phyloP scores from a whole-genome alignment of 352 stramenopile species.

The Globisporangium abappressorium region DNA sequence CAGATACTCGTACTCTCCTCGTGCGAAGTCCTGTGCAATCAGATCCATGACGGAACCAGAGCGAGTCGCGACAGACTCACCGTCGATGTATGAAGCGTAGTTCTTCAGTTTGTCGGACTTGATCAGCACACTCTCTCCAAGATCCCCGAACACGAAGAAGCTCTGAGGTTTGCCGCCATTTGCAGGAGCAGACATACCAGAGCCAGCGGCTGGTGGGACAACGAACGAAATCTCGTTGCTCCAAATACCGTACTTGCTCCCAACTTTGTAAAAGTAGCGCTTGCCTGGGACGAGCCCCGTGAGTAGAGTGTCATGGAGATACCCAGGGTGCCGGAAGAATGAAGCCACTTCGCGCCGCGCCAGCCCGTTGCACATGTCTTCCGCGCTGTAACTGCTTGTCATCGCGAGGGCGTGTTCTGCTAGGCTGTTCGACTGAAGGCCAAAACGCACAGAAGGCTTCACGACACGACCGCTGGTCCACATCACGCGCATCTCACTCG shows the following conservation, averaged over 20 bases:
- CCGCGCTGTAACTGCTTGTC: background rate
- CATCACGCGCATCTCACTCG: slow-evolving; percentile 46
- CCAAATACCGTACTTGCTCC: background rate
- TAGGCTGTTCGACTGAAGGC: background rate
- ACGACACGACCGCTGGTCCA: slow-evolving; percentile 44
- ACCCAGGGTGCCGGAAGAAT: background rate
- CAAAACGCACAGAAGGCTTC: slow-evolving; percentile 33
- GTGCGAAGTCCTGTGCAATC: background rate
- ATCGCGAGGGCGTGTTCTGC: background rate
- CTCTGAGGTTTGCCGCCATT: background rate
- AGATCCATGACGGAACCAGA: background rate
- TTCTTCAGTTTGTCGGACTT: background rate
- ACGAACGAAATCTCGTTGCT: background rate
- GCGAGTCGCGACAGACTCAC: background rate
- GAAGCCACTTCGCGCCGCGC: background rate
- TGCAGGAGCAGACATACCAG: background rate
- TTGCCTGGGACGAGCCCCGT: background rate
- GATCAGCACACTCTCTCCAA: background rate
- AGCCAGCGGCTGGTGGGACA: too few relatives aligned
- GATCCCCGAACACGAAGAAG: background rate
- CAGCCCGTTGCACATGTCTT: background rate
- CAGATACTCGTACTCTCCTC: background rate
- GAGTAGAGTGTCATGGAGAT: background rate
- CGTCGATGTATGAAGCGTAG: background rate
- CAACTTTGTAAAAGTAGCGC: background rate